Conservation (phyloP, 2,329 filamentous ascomycete genomes). For the Apiospora rasikravindrae region DNA sequence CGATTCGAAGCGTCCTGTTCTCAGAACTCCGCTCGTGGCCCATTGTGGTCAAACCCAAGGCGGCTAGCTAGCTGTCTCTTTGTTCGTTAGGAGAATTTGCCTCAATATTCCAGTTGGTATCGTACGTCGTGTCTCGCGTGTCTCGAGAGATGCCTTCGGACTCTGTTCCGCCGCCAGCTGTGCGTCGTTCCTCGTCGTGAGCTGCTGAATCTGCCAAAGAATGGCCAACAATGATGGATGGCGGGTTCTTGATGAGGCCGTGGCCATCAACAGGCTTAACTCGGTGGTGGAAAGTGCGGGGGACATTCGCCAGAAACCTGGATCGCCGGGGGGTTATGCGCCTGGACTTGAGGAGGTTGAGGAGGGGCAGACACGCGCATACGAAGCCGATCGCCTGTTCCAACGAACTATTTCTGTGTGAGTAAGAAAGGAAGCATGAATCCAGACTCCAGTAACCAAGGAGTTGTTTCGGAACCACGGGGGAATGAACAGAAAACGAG, state of each 20-base stretch:
- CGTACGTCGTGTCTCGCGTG: neutral
- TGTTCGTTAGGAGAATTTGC: neutral
- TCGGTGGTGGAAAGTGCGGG: neutral
- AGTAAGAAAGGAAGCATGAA: neutral
- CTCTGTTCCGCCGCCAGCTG: neutral
- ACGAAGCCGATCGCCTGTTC: slow-evolving; percentile 3
- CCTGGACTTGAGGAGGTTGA: neutral
- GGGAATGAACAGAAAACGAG: neutral
- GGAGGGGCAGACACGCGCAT: slow-evolving; percentile 11
- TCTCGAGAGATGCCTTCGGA: neutral
- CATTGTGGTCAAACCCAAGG: neutral
- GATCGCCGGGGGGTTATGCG: neutral
- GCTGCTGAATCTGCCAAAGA: neutral
- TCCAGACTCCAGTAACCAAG: neutral
- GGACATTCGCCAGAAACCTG: neutral
- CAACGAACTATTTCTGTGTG: neutral
- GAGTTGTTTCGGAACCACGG: neutral
- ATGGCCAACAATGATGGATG: neutral
- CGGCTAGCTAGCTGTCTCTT: neutral
- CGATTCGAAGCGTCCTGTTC: neutral
- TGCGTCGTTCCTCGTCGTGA: neutral
- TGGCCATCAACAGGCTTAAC: neutral
- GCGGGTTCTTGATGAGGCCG: neutral
- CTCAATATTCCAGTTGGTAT: neutral
- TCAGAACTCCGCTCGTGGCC: neutral